These are phyloP conservation scores for Phellopilus nigrolimitatus DNA, from an alignment of 1,284 basidiomycete genomes.

Conservation along the genomic window DNA sequence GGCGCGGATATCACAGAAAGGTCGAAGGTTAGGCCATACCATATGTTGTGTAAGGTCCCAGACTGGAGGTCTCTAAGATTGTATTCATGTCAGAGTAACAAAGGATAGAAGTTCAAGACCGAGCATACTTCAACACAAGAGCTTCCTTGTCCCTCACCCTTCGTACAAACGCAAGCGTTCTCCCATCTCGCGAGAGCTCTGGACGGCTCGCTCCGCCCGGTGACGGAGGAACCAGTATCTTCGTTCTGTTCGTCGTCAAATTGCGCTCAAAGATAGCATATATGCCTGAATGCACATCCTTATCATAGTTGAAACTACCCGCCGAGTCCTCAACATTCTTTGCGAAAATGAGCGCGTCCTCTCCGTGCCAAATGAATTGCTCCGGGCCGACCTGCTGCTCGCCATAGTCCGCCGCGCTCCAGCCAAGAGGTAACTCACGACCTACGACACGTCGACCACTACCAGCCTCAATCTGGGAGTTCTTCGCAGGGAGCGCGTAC, in stretches of 20 bases:
- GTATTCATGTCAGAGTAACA: background rate
- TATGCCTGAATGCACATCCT: constrained; percentile 68
- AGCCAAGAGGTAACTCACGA: constrained; percentile 52
- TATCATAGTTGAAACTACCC: constrained; percentile 55
- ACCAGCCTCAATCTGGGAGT: constrained; percentile 28
- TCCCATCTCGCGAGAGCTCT: constrained; percentile 63
- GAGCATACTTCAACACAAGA: constrained; percentile 58
- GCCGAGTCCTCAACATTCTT: constrained; percentile 53
- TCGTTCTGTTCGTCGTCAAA: constrained; percentile 48
- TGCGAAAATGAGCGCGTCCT: constrained; percentile 57
- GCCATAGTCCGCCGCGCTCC: constrained; percentile 52
- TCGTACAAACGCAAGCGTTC: constrained; percentile 68
- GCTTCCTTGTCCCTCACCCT: constrained; percentile 68
- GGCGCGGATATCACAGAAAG: constrained; percentile 56
- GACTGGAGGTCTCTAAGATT: constrained; percentile 53
- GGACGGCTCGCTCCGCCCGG: constrained; percentile 69
- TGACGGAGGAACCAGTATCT: constrained; percentile 46
- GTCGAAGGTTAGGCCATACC: constrained; percentile 67
- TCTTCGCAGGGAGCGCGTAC: constrained; percentile 31
- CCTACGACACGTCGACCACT: constrained; percentile 53
- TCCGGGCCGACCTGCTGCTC: constrained; percentile 70
- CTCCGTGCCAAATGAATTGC: constrained; percentile 56
- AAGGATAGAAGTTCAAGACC: background rate
- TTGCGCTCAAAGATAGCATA: constrained; percentile 63
- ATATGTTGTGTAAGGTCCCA: constrained; percentile 59